Base-by-base conservation (phyloP, 2,329 filamentous ascomycete genomes). In the Drechslerella stenobrocha region DNA sequence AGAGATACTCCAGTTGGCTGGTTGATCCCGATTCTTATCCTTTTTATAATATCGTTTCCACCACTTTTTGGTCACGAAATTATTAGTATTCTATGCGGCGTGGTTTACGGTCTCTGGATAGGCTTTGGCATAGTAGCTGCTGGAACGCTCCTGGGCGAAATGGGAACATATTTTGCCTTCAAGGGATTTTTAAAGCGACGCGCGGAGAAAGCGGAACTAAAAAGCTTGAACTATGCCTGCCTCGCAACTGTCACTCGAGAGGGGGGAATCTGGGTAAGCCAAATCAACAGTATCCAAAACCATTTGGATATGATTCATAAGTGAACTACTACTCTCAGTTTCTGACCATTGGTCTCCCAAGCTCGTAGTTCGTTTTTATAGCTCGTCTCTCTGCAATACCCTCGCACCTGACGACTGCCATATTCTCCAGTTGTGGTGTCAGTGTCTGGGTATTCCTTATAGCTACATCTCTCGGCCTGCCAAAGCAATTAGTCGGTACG, bases 1-100 rank as follows among this genome's bases (percentile, higher is more conserved):
- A 73, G 76, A 22, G 74, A 76, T n/a, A 70, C 77, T 1, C 75
- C 76, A 1, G 76, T 73, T 7, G 77, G 77, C 4, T 78, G 75
- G 72, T 53, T 79, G 8, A 78, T 78, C 45, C 77, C 77, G 6
- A 75, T 79, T 45, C 72, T 73, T 20, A 75, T 79, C 35, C 70
- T 79, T 23, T 73, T 79, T 47, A 48, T 76, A 46, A 77, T 79
- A 47, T 78, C 77, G 6, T 78, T 78, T 56, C 77, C 77, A 1
- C 77, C 77, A 0, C 72, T 79, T 5, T 79, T 79, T 59, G 77
- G 77, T 15, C 77, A 79, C 60, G 77, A 79, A 60, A 72, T 79
- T 32, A 71, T 79, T 48, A 77, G 75, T 8, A 70, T 79, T 13
- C 70, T 79, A 22, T 77, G 76, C 56, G 77, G 77, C 72, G 75